Evolutionary conservation across 768 basidiomycete species (phyloP).

Genomic region (Saitozyma sp.): DNA sequence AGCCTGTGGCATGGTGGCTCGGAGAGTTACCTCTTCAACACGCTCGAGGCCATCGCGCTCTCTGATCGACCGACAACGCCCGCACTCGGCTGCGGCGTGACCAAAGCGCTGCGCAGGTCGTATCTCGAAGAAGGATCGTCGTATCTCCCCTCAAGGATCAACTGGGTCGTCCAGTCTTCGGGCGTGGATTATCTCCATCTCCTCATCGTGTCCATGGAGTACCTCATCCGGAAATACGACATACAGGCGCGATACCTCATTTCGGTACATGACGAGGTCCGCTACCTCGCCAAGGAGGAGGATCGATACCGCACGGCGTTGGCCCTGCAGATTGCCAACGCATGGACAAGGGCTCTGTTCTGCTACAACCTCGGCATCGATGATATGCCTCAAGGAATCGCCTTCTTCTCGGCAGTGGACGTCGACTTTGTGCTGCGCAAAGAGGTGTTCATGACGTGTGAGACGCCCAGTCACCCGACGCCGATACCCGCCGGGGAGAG

Average conservation of each 20-base stretch:
- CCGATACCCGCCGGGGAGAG: slow-evolving; percentile 87
- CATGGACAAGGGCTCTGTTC: slow-evolving; percentile 91
- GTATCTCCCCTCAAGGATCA: slow-evolving; percentile 94
- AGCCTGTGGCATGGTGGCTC: slow-evolving; percentile 88
- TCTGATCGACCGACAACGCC: slow-evolving; percentile 86
- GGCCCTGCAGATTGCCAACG: slow-evolving; percentile 89
- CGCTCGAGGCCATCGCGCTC: slow-evolving; percentile 88
- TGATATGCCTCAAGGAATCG: slow-evolving; percentile 89
- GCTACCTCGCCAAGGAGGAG: slow-evolving; percentile 84
- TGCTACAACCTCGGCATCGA: slow-evolving; percentile 93
- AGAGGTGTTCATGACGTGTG: slow-evolving; percentile 92
- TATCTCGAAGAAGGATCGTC: slow-evolving; percentile 69
- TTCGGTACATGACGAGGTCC: slow-evolving; percentile 94
- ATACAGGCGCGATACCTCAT: slow-evolving; percentile 91
- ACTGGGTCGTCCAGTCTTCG: slow-evolving; percentile 99
- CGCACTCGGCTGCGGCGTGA: slow-evolving; percentile 89
- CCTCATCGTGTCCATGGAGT: slow-evolving; percentile 90
- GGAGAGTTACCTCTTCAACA: slow-evolving; percentile 96
- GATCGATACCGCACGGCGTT: slow-evolving; percentile 88
- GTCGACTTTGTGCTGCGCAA: slow-evolving; percentile 87
- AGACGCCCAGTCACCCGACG: slow-evolving; percentile 84
- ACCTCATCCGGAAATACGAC: slow-evolving; percentile 74
- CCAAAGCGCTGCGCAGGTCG: slow-evolving; percentile 85
- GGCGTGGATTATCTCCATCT: slow-evolving; percentile 98
- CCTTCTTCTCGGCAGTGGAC: slow-evolving; percentile 96